Evolutionary conservation across 495 filamentous ascomycete genomes (phyloP), one percentile per base, ranked within the genome.

Genomic region (Podospora didyma): DNA sequence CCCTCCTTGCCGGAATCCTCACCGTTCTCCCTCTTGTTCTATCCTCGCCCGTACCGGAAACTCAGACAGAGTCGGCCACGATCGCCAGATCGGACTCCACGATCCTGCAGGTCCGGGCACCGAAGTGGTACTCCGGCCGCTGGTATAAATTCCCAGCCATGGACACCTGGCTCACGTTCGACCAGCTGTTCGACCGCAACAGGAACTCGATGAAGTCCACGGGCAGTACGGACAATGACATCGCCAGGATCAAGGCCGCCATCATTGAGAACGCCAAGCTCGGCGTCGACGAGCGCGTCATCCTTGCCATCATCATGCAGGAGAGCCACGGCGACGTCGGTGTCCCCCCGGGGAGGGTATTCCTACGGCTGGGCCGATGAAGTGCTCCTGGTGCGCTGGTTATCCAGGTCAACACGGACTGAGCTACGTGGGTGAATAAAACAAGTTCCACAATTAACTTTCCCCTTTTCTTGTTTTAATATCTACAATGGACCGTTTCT

Each of bases 281-380:
- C 51, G 68, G 70, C 16, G 66, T 77, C 26, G 73, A 77, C n/a
- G 65, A 69, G 60, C 72, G 74, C 26, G 66, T 74, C 60, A 75
- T 75, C 62, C 63, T 75, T 46, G 63, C 56, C 56, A 73, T 73
- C 56, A 75, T 75, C 62, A 74, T 77, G 70, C 73, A 77, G 56
- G 74, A 77, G 62, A 66, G 60, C 59, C 68, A 63, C 51, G 74
- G 74, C 45, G 61, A 73, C 56, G 73, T 77, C 20, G 65, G 69
- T 22, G 73, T 75, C 10, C 26, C 39, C 6, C 71, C 62, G 41
- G 75, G 24, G 70, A 72, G 54, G 63, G 64, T 16, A 63, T 70
- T 57, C 21, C 17, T 4, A 73, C 72, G 31, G 69, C 65, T 46
- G 73, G 71, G 2, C 54, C 73, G 24, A 74, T 74, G 68, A 71